Conservation (phyloP, 805 yeast genomes). For the Wickerhamiella dianesei region DNA sequence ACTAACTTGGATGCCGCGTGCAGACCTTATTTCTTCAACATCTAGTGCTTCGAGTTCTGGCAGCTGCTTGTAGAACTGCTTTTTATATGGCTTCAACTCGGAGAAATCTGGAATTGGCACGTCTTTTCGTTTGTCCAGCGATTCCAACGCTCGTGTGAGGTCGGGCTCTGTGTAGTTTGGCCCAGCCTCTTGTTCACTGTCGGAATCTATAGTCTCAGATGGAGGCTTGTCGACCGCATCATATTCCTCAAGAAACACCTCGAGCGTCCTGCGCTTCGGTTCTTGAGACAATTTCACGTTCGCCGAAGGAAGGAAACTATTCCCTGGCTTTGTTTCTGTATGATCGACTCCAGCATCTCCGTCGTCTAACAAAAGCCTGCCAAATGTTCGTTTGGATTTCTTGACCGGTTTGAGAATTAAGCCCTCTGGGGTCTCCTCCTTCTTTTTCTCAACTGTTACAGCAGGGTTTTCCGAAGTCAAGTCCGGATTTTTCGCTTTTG, state of each 20-base stretch:
- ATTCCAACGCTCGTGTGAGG: neutral
- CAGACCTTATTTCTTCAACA: slow-evolving; percentile 38
- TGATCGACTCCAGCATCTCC: too few species aligned
- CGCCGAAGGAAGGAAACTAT: too few species aligned
- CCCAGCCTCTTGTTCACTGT: neutral
- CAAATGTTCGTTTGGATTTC: neutral
- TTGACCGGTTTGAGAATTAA: too few species aligned
- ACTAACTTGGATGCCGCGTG: slow-evolving; percentile 45
- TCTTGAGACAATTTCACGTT: too few species aligned
- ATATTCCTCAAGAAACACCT: neutral
- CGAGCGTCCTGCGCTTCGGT: neutral
- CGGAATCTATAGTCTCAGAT: neutral
- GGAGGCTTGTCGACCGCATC: neutral
- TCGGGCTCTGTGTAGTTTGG: neutral
- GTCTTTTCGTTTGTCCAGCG: neutral
- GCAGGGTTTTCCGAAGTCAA: too few species aligned
- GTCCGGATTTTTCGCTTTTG: neutral
- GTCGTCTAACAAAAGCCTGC: neutral
- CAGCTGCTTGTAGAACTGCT: neutral
- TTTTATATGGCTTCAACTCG: slow-evolving; percentile 21
- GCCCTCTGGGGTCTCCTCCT: too few species aligned
- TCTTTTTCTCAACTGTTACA: too few species aligned
- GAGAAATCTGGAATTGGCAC: neutral
- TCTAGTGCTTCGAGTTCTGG: slow-evolving; percentile 33
- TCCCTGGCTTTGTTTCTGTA: too few species aligned